Evolutionary conservation across 306 rosid genomes (phyloP), one percentile per base, ranked within the genome.

Genomic region (Hippophae rhamnoides): DNA sequence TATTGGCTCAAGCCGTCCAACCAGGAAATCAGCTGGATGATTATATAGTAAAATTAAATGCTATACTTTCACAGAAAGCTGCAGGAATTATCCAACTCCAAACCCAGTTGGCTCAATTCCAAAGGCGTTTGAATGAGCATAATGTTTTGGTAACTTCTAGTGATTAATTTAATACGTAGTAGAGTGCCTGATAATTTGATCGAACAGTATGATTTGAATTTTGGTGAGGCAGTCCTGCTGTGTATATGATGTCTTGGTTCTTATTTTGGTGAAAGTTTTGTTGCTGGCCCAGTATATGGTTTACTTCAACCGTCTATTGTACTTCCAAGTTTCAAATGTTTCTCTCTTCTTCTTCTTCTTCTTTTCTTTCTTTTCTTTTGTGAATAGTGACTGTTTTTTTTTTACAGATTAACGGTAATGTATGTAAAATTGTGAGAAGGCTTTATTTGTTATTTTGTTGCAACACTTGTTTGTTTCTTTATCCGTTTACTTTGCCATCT

Each of bases 1-100:
- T 90, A 67, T 81, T 90, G 4, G 86, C 74, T 64, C 79, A 79
- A 72, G 95, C 87, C 47, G 98, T 87, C 26, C 81, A 87, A 42
- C 98, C 95, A 27, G 98, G 95, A 68, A 90, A 86, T 81, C 95
- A 74, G 45, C 65, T 90, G 60, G 89, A 78, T 70, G 80, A 76
- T 57, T 90, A 90, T 61, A 66, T 90, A 63, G 63, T 76, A 49
- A 87, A 85, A 74, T 69, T 90, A 69, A 83, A 87, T 65, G 72
- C 80, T 69, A 69, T 87, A 76, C 89, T 87, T 66, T 83, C 96
- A 7, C 86, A 83, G 76, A 90, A 90, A 67, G 89, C 98, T 25
- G 72, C 84, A 9, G 81, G 85, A 70, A 90, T 90, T 63, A 69
- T 72, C 68, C 85, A 85, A 75, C 71, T 90, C 74, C 97, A 87